Conservation (phyloP, 2,329 filamentous ascomycete species). For the Nothophaeocryptopus gaeumannii region DNA sequence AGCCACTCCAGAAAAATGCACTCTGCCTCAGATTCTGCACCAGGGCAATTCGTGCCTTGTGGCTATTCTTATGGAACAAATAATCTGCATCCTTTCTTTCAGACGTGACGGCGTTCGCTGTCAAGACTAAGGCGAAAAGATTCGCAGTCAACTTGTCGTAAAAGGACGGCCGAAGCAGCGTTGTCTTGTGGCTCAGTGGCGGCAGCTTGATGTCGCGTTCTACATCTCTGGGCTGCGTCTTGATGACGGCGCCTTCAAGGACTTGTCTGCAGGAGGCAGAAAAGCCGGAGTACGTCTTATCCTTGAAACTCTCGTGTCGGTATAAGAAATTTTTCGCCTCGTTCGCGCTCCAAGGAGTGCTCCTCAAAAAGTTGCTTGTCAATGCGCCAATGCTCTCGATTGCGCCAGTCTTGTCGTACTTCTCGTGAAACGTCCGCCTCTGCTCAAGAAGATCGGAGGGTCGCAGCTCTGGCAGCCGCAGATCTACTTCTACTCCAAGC, state of each 20-base stretch:
- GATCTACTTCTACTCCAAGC: constrained; percentile 67
- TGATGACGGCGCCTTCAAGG: constrained; percentile 72
- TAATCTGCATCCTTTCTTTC: constrained; percentile 82
- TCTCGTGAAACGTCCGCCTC: constrained; percentile 39
- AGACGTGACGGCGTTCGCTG: constrained; percentile 83
- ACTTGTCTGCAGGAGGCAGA: constrained; percentile 63
- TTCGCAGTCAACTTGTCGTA: constrained; percentile 83
- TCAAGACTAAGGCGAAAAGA: constrained; percentile 78
- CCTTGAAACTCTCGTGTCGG: constrained; percentile 47
- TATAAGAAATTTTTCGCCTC: constrained; percentile 63
- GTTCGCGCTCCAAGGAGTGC: constrained; percentile 74
- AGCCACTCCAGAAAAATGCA: constrained; percentile 83
- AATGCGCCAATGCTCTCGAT: constrained; percentile 63
- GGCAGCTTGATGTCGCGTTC: constrained; percentile 64
- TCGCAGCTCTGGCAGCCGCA: constrained; percentile 32
- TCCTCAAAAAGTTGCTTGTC: constrained; percentile 67
- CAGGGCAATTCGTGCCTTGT: constrained; percentile 63
- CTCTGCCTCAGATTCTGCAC: constrained; percentile 78
- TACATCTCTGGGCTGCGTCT: constrained; percentile 72
- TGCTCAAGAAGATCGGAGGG: constrained; percentile 36
- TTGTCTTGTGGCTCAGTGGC: constrained; percentile 65
- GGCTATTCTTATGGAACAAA: constrained; percentile 77
- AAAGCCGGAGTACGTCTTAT: constrained; percentile 61
- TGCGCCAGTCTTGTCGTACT: constrained; percentile 42
- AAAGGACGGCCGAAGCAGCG: constrained; percentile 75